A percentile compares a stretch with the other conserved stretches of the same genome.
These are phyloP conservation scores for Ustulina deusta DNA, from an alignment of 2,329 filamentous ascomycete species.

Conservation along the genomic window DNA sequence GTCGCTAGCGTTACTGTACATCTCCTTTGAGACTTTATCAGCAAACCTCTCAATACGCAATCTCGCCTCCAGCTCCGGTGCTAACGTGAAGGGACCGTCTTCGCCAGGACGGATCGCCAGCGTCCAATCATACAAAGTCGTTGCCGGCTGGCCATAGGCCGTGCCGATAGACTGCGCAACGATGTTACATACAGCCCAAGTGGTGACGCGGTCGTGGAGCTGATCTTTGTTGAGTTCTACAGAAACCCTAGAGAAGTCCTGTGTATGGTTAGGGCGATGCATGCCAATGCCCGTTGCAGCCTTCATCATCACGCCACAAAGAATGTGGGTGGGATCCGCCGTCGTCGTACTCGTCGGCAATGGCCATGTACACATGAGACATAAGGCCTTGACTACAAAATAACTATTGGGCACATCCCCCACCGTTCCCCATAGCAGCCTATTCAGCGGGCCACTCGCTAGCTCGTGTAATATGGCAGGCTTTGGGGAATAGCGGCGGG, in stretches of 20 bases:
- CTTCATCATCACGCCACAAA: slow-evolving; percentile 88
- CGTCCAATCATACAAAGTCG: slow-evolving; percentile 81
- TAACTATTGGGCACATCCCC: slow-evolving; percentile 82
- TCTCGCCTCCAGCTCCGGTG: slow-evolving; percentile 73
- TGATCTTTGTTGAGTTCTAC: slow-evolving; percentile 83
- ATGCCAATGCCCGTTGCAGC: slow-evolving; percentile 85
- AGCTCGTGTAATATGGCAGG: slow-evolving; percentile 74
- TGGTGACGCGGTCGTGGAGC: slow-evolving; percentile 80
- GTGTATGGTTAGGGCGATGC: slow-evolving; percentile 82
- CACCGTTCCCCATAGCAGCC: slow-evolving; percentile 81
- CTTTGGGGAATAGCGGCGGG: slow-evolving; percentile 75
- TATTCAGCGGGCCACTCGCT: slow-evolving; percentile 72
- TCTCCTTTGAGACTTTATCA: slow-evolving; percentile 81
- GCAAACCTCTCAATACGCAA: slow-evolving; percentile 80
- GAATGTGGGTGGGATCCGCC: slow-evolving; percentile 83
- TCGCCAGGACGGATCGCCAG: slow-evolving; percentile 71
- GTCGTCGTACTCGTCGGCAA: slow-evolving; percentile 84
- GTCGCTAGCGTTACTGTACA: slow-evolving; percentile 82
- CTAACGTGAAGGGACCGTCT: slow-evolving; percentile 69
- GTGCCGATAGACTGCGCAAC: slow-evolving; percentile 86
- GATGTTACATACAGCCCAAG: slow-evolving; percentile 88
- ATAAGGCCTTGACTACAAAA: slow-evolving; percentile 84
- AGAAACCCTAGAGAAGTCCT: slow-evolving; percentile 83
- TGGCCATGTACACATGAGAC: slow-evolving; percentile 84
- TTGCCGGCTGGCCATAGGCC: slow-evolving; percentile 84